Evolutionary conservation across 768 basidiomycete genomes (phyloP), one percentile per base, ranked within the genome.

Genomic region (Coprinopsis cinerea): DNA sequence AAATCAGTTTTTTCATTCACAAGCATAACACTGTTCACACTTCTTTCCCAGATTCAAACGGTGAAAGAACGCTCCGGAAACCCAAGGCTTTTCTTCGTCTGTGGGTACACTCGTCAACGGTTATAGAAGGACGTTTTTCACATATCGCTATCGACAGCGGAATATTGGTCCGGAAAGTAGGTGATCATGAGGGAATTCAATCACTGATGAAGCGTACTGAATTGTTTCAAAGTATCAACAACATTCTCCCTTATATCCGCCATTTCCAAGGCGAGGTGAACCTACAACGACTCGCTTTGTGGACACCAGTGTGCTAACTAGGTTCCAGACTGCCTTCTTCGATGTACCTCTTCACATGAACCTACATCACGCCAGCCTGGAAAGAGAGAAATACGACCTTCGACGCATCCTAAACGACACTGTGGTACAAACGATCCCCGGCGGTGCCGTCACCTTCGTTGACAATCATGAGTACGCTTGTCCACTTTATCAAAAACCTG

Each of bases 391-490:
- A 15, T 95, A 81, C 58, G 92, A 95, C 65, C 73, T 97, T 40
- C 71, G 91, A 53, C 77, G 62, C 26, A 83, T 97, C 53, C 69
- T 93, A 34, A 71, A 85, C 45, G 72, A 76, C 40, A 85, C 88
- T 1, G 64, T 97, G 10, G 74, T 90, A 15, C 73, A 83, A 49
- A 59, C 68, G 2, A 76, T 80, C 52, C 92, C 93, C 2, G 70
- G 75, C 23, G 88, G 92, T 60, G 88, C 92, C 3, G 89, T 96
- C 4, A 92, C 89, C 0, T 92, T 92, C 59, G 89, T 92, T 5
- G 89, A 92, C 58, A 92, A 92, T 63, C 89, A 92, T 56, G 90
- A 92, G 89, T 90, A 54, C 66, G n/a, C n/a, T n/a, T n/a, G 84
- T 67, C 50, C 17, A 43, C 15, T 14, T 23, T 22, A 32, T 26